phyloP scores from a whole-genome alignment of 2,329 filamentous ascomycete genomes.

The Arthrobotrys musiformis region DNA sequence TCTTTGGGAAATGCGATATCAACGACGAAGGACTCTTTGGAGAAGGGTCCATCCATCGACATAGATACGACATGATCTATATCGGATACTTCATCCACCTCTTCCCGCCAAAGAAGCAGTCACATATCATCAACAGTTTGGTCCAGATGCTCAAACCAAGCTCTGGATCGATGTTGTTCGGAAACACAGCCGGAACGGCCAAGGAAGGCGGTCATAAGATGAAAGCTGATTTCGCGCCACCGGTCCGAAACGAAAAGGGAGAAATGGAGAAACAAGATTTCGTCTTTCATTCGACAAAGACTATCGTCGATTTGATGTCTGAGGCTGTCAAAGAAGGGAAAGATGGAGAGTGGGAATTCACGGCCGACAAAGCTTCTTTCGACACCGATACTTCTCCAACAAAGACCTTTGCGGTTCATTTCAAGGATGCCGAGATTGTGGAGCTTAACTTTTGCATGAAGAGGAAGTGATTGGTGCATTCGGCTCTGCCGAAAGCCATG shows the following conservation, averaged over 20 bases:
- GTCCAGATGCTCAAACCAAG: slow-evolving; percentile 44
- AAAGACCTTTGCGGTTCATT: slow-evolving; percentile 46
- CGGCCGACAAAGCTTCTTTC: slow-evolving; percentile 28
- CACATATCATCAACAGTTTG: slow-evolving; percentile 31
- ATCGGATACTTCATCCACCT: slow-evolving; percentile 52
- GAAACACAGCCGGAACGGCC: slow-evolving; percentile 46
- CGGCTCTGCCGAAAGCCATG: not conserved
- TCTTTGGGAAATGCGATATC: slow-evolving; percentile 50
- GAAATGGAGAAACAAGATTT: slow-evolving; percentile 47
- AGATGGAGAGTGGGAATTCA: slow-evolving; percentile 40
- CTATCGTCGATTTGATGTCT: slow-evolving; percentile 42
- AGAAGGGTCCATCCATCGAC: slow-evolving; percentile 43
- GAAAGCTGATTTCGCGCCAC: slow-evolving; percentile 50
- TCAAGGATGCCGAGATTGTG: slow-evolving; percentile 50
- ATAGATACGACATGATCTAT: slow-evolving; percentile 53
- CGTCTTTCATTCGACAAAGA: slow-evolving; percentile 50
- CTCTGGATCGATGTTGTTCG: slow-evolving; percentile 47
- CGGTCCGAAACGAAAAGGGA: slow-evolving; percentile 41
- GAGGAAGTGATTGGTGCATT: slow-evolving; percentile 19
- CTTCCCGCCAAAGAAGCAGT: slow-evolving; percentile 40
- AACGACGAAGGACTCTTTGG: slow-evolving; percentile 39
- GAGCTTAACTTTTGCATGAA: slow-evolving; percentile 50
- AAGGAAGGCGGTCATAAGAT: slow-evolving; percentile 38
- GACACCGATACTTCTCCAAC: slow-evolving; percentile 45
- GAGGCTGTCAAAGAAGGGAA: slow-evolving; percentile 20